phyloP scores from a whole-genome alignment of 305 asterid species.

The Fraxinus paxiana region DNA sequence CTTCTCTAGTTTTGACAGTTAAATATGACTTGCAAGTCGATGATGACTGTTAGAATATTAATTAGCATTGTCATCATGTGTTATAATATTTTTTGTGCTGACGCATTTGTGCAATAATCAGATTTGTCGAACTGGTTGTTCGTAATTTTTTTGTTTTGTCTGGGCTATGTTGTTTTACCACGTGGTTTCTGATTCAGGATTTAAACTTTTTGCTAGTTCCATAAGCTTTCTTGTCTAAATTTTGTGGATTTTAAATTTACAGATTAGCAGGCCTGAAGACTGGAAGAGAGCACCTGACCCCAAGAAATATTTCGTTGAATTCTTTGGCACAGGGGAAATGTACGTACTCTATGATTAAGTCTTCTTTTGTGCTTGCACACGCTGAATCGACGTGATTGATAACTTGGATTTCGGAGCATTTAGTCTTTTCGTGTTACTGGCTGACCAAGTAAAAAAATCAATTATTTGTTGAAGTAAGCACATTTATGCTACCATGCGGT shows the following conservation, averaged over 20 bases:
- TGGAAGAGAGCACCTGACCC: conserved; percentile 64
- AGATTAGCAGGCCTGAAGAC: conserved; percentile 80
- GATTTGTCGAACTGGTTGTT: conserved; percentile 9
- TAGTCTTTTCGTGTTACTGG: not conserved
- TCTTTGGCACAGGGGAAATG: conserved; percentile 83
- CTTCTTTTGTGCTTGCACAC: conserved; percentile 20
- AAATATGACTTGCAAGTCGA: not conserved
- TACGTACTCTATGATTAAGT: conserved; percentile 35
- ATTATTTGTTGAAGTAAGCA: not conserved
- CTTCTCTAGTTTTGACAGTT: not conserved
- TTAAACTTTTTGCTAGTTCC: conserved; percentile 21
- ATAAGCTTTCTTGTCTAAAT: conserved; percentile 7
- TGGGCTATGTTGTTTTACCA: conserved; percentile 4
- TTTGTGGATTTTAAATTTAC: conserved; percentile 27
- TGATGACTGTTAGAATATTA: conserved; percentile 10
- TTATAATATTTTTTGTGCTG: not conserved
- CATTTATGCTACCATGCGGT: not conserved
- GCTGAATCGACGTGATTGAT: conserved; percentile 12
- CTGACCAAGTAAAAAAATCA: not conserved
- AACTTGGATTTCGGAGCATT: not conserved
- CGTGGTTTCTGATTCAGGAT: not conserved
- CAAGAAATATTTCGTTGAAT: conserved; percentile 69
- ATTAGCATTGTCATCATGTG: not conserved
- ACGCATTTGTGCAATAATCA: not conserved
- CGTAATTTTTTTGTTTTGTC: conserved; percentile 11